Base-by-base conservation (phyloP, 495 filamentous ascomycete genomes). In the Parachaetomium inaequale region DNA sequence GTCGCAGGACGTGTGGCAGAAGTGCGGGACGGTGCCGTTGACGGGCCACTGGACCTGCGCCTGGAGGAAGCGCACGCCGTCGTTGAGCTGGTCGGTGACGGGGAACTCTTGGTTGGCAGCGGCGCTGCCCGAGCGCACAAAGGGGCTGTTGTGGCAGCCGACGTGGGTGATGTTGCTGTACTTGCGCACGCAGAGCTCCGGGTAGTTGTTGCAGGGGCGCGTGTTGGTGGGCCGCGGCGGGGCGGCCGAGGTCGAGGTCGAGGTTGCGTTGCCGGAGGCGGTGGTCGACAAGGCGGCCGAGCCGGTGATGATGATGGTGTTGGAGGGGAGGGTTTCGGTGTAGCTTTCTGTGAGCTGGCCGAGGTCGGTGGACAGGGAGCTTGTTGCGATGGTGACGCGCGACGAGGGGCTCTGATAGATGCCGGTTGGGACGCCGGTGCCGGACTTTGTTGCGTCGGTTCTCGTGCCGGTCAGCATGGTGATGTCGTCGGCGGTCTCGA, bases 131-230 rank as follows among this genome's bases (percentile, higher is more conserved):
- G 79, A 67, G 47, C 79, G 77, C 25, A 85, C 83, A 70, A 98
- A 98, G 21, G 92, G 89, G 34, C 88, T 92, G 77, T 96, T 96
- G 76, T 98, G 81, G 15, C 89, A 87, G 23, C 87, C 89, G 4
- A 98, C 85, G 69, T 90, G 80, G 58, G 92, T 94, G 71, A 98
- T 90, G 72, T 96, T 94, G 76, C 88, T 89, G 70, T 93, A 98
- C 59, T 84, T 85, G 50, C 92, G 82, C 8, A 70, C 72, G 75
- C 93, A 98, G 68, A 96, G 86, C 69, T 95, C 90, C n/a, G 85
- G 75, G 66, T 93, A 90, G 71, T 84, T 82, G 73, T 98, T 98
- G 80, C 93, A 98, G 4, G 91, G 86, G 59, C 82, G 84, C 0
- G 86, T 90, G 67, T 91, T 91, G 2, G 82, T 82, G 0, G 82